Evolutionary conservation across 768 basidiomycete species (phyloP).

Genomic region (Sistotremastrum niveocremeum): DNA sequence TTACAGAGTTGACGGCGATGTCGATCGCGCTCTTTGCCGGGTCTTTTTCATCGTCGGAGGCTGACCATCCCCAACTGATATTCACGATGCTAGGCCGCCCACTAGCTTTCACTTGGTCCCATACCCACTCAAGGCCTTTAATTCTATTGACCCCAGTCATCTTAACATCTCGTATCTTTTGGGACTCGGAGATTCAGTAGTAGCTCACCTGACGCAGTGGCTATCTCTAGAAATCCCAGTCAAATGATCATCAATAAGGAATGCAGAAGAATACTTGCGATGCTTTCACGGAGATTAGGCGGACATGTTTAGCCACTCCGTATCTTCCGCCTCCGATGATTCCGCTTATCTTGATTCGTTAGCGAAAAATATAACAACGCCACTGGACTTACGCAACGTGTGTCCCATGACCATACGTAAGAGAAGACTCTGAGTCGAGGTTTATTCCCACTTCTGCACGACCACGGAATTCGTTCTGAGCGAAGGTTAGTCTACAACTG

Average conservation of each 20-base stretch:
- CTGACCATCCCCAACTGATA: conserved; percentile 24
- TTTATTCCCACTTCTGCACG: conserved; percentile 28
- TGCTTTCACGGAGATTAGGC: conserved; percentile 28
- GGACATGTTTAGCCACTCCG: conserved; percentile 23
- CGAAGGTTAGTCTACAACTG: not conserved
- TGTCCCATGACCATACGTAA: conserved; percentile 31
- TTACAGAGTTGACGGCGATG: conserved; percentile 18
- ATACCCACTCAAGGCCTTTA: conserved; percentile 22
- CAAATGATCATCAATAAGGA: too few species aligned
- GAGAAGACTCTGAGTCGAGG: conserved; percentile 19
- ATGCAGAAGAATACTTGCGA: too few species aligned
- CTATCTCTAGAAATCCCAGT: not conserved
- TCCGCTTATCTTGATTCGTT: conserved; percentile 14
- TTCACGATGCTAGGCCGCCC: conserved; percentile 21
- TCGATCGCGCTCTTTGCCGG: conserved; percentile 14
- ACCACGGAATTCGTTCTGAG: conserved; percentile 26
- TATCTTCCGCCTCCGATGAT: conserved; percentile 21
- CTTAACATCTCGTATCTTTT: too few species aligned
- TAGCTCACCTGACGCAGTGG: too few species aligned
- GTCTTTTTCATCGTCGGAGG: not conserved
- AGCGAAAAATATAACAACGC: too few species aligned
- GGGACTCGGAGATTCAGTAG: too few species aligned
- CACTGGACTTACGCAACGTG: conserved; percentile 18
- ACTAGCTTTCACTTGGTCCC: conserved; percentile 7
- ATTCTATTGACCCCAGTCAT: conserved; percentile 14